Base-by-base conservation (phyloP, 371 early-diverging fungal genomes). In the Coemansia sp. region DNA sequence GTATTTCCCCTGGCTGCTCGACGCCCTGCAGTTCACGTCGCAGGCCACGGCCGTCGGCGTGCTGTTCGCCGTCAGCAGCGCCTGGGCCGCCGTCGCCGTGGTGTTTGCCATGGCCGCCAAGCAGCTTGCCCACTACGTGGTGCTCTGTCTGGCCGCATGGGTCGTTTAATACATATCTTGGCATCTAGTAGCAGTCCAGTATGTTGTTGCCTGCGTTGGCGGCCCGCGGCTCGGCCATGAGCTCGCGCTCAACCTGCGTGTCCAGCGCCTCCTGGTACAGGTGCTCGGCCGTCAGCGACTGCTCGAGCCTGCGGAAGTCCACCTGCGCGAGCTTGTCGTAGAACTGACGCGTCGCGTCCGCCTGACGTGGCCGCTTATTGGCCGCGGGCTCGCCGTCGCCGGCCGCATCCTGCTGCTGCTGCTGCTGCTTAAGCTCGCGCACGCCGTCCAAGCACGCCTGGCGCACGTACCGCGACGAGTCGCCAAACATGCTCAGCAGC, bases 21-120 rank as follows among this genome's bases (percentile, higher is more conserved):
- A 88, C 69, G 67, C 87, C 26, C 81, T 94, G 34, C 90, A 91
- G 2, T 76, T 94, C 11, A 86, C 89, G 5, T 94, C 94, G 16
- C 94, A 96, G 65, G 72, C 88, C 2, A 91, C 92, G 51, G 97
- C 97, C 0, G 59, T 95, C 5, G 83, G 91, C 63, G 93, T 77
- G 43, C 61, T 77, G 31, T 78, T 77, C 41, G 78, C 68, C 48
- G 53, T 68, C 12, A 51, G 57, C 33, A 60, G 60, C 2, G 33
- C 61, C 35, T 77, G 78, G 78, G 74, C 78, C 14, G 54, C 63
- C 4, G 61, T 77, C 43, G 70, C 70, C 3, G 78, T 77, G 9
- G 59, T 68, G 12, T 77, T 78, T 51, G 61, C 61, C 45, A 45
- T 55, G 42, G 61, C 78, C 4, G 43, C 67, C 61, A 77, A 65